phyloP scores from a whole-genome alignment of 2,329 filamentous ascomycete species.

The Exophiala dermatitidis region DNA sequence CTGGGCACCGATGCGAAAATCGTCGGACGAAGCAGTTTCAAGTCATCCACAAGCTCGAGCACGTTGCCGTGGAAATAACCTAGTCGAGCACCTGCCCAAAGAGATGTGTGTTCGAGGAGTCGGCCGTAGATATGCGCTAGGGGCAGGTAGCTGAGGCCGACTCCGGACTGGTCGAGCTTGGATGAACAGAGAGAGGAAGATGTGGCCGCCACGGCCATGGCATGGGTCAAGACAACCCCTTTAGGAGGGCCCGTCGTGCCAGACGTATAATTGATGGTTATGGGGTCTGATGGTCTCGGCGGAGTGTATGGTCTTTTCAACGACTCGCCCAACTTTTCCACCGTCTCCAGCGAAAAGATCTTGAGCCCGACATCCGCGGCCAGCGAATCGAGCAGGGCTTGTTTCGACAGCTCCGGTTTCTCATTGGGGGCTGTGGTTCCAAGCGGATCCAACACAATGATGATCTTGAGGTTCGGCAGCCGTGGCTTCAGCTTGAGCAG shows the following conservation, averaged over 20 bases:
- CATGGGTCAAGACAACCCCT: slow-evolving; percentile 66
- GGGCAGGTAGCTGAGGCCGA: slow-evolving; percentile 79
- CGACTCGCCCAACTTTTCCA: slow-evolving; percentile 71
- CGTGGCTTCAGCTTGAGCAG: slow-evolving; percentile 74
- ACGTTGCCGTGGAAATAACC: slow-evolving; percentile 96
- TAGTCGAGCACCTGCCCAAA: slow-evolving; percentile 66
- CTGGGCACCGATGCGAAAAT: slow-evolving; percentile 83
- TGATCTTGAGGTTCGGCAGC: slow-evolving; percentile 73
- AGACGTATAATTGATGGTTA: slow-evolving; percentile 66
- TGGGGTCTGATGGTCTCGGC: slow-evolving; percentile 65
- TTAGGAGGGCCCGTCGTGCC: slow-evolving; percentile 59
- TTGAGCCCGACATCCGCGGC: slow-evolving; percentile 65
- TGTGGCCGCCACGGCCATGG: slow-evolving; percentile 60
- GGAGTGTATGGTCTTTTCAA: slow-evolving; percentile 64
- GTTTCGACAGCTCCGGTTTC: slow-evolving; percentile 68
- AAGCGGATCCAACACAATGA: slow-evolving; percentile 78
- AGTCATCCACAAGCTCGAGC: slow-evolving; percentile 70
- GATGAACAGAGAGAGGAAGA: slow-evolving; percentile 58
- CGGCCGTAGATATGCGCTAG: slow-evolving; percentile 92
- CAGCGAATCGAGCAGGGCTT: slow-evolving; percentile 65
- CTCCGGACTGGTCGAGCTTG: slow-evolving; percentile 51
- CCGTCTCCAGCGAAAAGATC: slow-evolving; percentile 70
- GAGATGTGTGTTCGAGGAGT: slow-evolving; percentile 66
- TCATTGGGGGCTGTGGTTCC: slow-evolving; percentile 60
- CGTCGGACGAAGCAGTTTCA: slow-evolving; percentile 79